These are phyloP conservation scores for Solanum etuberosum DNA, from an alignment of 257 asterid genomes.

Conservation along the genomic window DNA sequence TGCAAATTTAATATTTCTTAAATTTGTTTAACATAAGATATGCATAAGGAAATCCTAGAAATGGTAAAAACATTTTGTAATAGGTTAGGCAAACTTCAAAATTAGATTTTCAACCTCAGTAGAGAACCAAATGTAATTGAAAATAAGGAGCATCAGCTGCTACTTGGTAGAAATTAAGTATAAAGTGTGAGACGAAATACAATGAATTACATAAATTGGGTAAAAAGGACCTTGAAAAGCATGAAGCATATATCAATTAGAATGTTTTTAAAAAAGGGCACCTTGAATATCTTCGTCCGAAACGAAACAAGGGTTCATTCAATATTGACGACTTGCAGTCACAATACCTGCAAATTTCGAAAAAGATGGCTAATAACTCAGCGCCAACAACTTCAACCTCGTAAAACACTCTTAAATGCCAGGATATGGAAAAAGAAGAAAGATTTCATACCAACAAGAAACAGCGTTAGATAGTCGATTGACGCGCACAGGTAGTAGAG, in stretches of 20 bases:
- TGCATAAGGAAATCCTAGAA: not conserved
- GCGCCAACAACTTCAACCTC: not conserved
- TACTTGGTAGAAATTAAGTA: not conserved
- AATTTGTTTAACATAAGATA: not conserved
- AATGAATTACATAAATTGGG: not conserved
- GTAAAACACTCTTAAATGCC: not conserved
- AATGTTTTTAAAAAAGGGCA: not conserved
- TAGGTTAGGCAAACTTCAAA: not conserved
- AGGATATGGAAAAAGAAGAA: not conserved
- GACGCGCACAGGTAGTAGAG: slow-evolving; percentile 50
- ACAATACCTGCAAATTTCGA: slow-evolving; percentile 49
- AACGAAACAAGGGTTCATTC: slow-evolving; percentile 57
- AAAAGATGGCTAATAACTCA: not conserved
- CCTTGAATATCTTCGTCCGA: slow-evolving; percentile 72
- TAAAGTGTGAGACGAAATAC: not conserved
- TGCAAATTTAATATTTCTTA: not conserved
- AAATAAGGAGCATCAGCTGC: not conserved
- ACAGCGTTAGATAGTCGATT: slow-evolving; percentile 31
- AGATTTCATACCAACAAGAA: slow-evolving; percentile 54
- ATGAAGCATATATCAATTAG: not conserved
- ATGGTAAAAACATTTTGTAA: not conserved
- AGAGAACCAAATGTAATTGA: not conserved
- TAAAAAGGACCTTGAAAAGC: not conserved
- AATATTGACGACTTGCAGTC: slow-evolving; percentile 50
- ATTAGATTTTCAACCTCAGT: not conserved